Base-by-base conservation (phyloP, 2,329 filamentous ascomycete species). In the Purpureocillium takamizusanense region DNA sequence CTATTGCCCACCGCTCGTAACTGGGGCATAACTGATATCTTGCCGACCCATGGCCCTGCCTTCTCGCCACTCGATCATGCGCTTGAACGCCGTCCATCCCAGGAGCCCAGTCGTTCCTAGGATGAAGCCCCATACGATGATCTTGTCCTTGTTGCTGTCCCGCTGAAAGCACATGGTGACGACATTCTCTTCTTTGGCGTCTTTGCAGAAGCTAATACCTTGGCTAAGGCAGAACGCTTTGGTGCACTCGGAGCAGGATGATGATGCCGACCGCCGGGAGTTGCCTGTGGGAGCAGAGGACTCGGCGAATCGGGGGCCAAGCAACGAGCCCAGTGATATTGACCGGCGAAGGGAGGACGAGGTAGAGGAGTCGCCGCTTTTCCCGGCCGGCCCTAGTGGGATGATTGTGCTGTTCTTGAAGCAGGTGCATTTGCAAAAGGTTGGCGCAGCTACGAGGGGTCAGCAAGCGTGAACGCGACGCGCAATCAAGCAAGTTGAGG, bases 391-490 rank as follows among this genome's bases (percentile, higher is more conserved):
- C n/a, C 67, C 72, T 9, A 81, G 68, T 12, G 72, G 67, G 52
- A 82, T 78, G 51, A 82, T 78, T 47, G 76, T 81, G 66, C 74
- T 78, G 63, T 82, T 81, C 49, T 74, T 76, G 63, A 79, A 79
- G 63, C 78, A 82, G 48, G 76, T 81, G 62, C 78, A 82, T 68
- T 82, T 82, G 67, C 78, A 82, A 56, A 81, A 82, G 2, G 73
- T 75, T 14, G 75, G 76, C 32, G 75, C 70, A 25, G 72, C 76
- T 81, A 31, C 12, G 30, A 15, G 10, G 12, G 38, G 31, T 14
- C 21, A 25, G 21, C 21, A 10, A 25, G 6, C 10, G 21, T 25
- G 21, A 25, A 5, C 10, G 21, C 21, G 21, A 25, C 21, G 21
- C 21, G 21, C 21, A 25, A 25, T 25, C 6, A 10, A 5, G 21